Conservation (phyloP, 805 yeast species). For the Metschnikowia santaceciliae region DNA sequence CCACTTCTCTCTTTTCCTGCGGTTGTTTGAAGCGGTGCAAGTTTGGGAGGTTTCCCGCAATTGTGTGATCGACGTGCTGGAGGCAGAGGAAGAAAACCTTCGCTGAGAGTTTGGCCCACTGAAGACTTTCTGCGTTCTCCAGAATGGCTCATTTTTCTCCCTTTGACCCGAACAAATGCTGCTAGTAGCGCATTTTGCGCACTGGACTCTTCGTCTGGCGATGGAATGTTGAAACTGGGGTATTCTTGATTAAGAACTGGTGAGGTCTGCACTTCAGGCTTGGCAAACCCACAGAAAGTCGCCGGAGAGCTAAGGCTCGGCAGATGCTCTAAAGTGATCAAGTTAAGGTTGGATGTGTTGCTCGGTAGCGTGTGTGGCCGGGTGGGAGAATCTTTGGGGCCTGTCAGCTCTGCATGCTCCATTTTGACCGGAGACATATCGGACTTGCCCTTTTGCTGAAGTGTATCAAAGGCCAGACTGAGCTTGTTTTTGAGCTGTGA, state of each 20-base stretch:
- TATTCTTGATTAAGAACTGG: background rate
- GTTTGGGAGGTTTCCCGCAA: slow-evolving; percentile 5
- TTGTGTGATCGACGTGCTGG: background rate
- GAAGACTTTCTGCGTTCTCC: slow-evolving; percentile 13
- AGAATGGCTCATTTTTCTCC: slow-evolving; percentile 10
- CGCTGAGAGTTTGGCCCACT: slow-evolving; percentile 8
- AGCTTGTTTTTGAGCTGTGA: slow-evolving; percentile 34
- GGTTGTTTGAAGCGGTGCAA: slow-evolving; percentile 15
- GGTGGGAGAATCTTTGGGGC: slow-evolving; percentile 15
- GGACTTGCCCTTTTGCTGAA: slow-evolving; percentile 25
- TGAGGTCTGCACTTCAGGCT: background rate
- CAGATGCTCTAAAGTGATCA: background rate
- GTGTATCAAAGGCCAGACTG: slow-evolving; percentile 38
- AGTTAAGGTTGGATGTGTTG: slow-evolving; percentile 1
- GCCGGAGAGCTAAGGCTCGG: slow-evolving; percentile 1
- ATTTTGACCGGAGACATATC: slow-evolving; percentile 17
- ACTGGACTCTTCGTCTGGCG: slow-evolving; percentile 39
- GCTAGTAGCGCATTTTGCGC: slow-evolving; percentile 45
- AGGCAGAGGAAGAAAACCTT: slow-evolving; percentile 4
- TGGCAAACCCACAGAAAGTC: background rate
- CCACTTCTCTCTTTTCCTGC: slow-evolving; percentile 17
- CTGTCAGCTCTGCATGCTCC: slow-evolving; percentile 21
- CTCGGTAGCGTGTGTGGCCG: slow-evolving; percentile 18
- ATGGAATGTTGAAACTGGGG: slow-evolving; percentile 17
- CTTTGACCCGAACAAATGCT: slow-evolving; percentile 30